Conservation (phyloP, 164 flowering plant species). For the Cinnamomum chago region DNA sequence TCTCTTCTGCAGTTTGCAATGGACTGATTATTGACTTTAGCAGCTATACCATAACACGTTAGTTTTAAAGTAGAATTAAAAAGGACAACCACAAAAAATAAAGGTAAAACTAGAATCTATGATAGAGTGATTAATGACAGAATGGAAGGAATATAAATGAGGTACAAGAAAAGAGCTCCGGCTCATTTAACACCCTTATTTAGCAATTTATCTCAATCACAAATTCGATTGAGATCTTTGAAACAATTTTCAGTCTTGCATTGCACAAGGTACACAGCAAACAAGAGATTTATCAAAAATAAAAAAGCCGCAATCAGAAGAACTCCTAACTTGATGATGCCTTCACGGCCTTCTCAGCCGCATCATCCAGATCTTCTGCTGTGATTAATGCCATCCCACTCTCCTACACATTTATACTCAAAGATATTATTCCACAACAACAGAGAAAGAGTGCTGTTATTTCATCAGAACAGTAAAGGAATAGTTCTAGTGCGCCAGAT, state of each 20-base stretch:
- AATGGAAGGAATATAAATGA: background rate
- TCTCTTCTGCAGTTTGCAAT: too few species aligned
- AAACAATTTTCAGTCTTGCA: background rate
- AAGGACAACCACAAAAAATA: too few species aligned
- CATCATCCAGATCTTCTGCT: constrained; percentile 94
- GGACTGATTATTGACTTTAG: too few species aligned
- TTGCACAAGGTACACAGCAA: background rate
- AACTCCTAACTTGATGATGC: constrained; percentile 21
- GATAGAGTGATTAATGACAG: background rate
- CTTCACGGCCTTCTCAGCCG: constrained; percentile 94
- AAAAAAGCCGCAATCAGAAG: background rate
- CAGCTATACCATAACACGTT: too few species aligned
- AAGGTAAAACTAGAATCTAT: too few species aligned
- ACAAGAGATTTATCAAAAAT: background rate
- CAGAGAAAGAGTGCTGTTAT: background rate
- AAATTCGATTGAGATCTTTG: constrained; percentile 1
- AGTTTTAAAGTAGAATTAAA: too few species aligned
- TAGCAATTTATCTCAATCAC: constrained; percentile 2
- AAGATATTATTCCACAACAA: background rate
- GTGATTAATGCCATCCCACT: constrained; percentile 83
- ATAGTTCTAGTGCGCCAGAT: too few species aligned
- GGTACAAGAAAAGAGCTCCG: background rate
- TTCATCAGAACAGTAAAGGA: background rate
- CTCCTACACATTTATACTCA: constrained; percentile 21
- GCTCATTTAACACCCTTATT: constrained; percentile 2